phyloP scores from a whole-genome alignment of 805 yeast species.

The Starmerella vaccinii region DNA sequence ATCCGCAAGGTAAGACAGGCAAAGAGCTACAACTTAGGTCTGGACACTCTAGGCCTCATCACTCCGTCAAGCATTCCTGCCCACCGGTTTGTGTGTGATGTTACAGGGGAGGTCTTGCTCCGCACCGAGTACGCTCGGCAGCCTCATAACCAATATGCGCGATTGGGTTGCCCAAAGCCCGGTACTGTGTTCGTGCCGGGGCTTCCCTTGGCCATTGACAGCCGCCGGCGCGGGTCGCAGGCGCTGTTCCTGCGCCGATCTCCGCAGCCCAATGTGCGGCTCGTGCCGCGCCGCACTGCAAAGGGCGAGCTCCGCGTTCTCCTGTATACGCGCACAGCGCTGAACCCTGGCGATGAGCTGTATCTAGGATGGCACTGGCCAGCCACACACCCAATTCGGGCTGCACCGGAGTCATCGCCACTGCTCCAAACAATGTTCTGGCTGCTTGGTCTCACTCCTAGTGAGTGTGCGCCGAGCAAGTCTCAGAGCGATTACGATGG shows the following conservation, averaged over 20 bases:
- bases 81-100: constrained; percentile 49
- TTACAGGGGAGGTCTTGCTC: constrained; percentile 62
- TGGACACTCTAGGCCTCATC: constrained; percentile 36
- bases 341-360: constrained; percentile 59
- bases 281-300: constrained; percentile 38
- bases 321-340: constrained; percentile 45
- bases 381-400: constrained; percentile 55
- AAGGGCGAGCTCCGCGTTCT: constrained; percentile 41
- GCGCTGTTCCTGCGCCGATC: constrained; percentile 66
- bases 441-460: constrained; percentile 10
- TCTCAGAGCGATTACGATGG: constrained; percentile 10
- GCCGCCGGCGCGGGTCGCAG: constrained; percentile 68
- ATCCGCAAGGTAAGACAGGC: neutral
- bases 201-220: constrained; percentile 62
- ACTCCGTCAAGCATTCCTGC: constrained; percentile 42
- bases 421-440: constrained; percentile 5
- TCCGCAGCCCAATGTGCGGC: constrained; percentile 64
- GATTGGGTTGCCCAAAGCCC: constrained; percentile 61
- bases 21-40: constrained; percentile 11
- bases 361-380: constrained; percentile 90
- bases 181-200: constrained; percentile 44
- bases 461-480: constrained; percentile 7
- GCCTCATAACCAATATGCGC: constrained; percentile 62
- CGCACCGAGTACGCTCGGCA: constrained; percentile 55
- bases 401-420: neutral